Conservation (phyloP, 2,329 filamentous ascomycete species). For the Scytalidium sp. region DNA sequence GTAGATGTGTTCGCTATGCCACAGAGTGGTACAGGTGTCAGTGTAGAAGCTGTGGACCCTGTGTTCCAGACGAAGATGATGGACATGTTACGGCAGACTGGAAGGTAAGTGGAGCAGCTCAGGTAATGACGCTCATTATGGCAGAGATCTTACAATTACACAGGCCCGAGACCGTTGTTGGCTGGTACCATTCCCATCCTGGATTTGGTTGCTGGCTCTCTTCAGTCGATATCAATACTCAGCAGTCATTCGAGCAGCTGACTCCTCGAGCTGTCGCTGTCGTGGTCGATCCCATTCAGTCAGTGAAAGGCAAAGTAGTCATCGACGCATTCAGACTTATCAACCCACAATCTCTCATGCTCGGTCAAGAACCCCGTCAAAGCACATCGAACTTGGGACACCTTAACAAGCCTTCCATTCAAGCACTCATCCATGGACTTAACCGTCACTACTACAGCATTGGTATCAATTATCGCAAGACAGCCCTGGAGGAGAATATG, state of each 20-base stretch:
- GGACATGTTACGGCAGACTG: slow-evolving; percentile 98
- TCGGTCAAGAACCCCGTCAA: slow-evolving; percentile 95
- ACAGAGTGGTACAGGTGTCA: slow-evolving; percentile 96
- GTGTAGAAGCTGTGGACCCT: slow-evolving; percentile 95
- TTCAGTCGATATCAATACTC: slow-evolving; percentile 98
- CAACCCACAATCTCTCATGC: slow-evolving; percentile 95
- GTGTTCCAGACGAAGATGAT: slow-evolving; percentile 99
- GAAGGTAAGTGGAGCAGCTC: slow-evolving; percentile 59
- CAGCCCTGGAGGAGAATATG: slow-evolving; percentile 98
- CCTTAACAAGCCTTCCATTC: slow-evolving; percentile 99
- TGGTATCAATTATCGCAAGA: slow-evolving; percentile 97
- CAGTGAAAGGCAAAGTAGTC: slow-evolving; percentile 98
- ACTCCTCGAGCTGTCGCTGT: slow-evolving; percentile 96
- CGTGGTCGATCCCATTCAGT: slow-evolving; percentile 97
- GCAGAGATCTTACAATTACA: slow-evolving; percentile 7
- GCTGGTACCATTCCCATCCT: slow-evolving; percentile 99
- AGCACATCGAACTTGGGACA: slow-evolving; percentile 97
- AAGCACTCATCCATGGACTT: slow-evolving; percentile 95
- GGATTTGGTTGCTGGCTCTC: slow-evolving; percentile 99
- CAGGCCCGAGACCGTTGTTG: slow-evolving; percentile 94
- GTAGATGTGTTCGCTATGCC: slow-evolving; percentile 99
- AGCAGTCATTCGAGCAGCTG: slow-evolving; percentile 99
- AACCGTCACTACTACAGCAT: slow-evolving; percentile 99
- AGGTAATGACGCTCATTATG: neutral
- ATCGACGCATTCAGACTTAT: slow-evolving; percentile 99